Evolutionary conservation across 176 grass and related monocot species (phyloP).

Genomic region (Ananas comosus): DNA sequence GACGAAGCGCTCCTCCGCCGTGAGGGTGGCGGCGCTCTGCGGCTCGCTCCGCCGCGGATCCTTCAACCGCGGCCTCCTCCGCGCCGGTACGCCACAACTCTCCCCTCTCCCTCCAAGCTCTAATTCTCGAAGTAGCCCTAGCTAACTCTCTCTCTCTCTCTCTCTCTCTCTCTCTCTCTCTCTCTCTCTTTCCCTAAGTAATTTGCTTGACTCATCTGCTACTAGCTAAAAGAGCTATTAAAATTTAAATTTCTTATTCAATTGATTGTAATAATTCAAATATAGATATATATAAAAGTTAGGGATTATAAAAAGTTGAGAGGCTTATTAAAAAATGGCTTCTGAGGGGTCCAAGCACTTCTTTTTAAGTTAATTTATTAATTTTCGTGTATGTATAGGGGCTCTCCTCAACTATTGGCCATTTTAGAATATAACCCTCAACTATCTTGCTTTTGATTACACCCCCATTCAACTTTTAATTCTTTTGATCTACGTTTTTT

Average conservation of each 20-base stretch:
- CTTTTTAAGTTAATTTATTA: too few species aligned
- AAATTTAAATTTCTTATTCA: background rate
- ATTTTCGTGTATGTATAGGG: too few species aligned
- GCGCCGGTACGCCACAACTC: slow-evolving; percentile 4
- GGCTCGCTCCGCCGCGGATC: slow-evolving; percentile 84
- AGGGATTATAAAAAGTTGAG: too few species aligned
- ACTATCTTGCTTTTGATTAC: too few species aligned
- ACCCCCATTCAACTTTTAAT: too few species aligned
- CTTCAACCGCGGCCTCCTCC: slow-evolving; percentile 54
- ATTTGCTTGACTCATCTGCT: background rate
- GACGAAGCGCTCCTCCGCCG: background rate
- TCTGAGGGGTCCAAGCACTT: too few species aligned
- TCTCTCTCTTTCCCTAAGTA: background rate
- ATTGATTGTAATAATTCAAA: too few species aligned
- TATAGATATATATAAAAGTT: too few species aligned
- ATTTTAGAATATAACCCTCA: too few species aligned
- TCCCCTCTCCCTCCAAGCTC: background rate
- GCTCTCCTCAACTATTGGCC: too few species aligned
- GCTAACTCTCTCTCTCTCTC: background rate
- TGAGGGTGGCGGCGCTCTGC: slow-evolving; percentile 53
- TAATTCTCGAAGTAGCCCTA: background rate
- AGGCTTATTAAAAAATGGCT: too few species aligned
- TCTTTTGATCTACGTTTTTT: too few species aligned
- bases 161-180: background rate
- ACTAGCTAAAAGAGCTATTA: background rate